phyloP scores from a whole-genome alignment of 2,329 filamentous ascomycete species.

The Alternaria rosae region DNA sequence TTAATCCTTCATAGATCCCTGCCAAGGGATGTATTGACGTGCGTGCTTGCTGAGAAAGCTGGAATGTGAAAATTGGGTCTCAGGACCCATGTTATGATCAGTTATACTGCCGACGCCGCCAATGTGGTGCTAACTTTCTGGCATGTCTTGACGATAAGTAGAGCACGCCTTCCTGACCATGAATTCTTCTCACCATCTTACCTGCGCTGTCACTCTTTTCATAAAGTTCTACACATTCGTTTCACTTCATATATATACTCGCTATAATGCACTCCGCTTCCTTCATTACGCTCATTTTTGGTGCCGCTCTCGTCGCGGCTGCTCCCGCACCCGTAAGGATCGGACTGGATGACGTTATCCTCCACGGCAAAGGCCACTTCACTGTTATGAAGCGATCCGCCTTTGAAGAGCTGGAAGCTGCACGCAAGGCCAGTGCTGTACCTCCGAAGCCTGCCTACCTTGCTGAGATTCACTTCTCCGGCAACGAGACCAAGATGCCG shows the following conservation, averaged over 20 bases:
- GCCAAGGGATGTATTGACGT: not conserved
- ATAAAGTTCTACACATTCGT: not conserved
- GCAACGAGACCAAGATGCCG: conserved; percentile 5
- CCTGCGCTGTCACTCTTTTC: conserved; percentile 1
- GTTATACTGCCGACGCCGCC: not conserved
- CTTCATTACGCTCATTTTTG: conserved; percentile 22
- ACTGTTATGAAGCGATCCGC: conserved; percentile 34
- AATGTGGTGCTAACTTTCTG: not conserved
- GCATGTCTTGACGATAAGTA: not conserved
- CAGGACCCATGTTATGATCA: not conserved
- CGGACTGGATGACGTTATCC: conserved; percentile 34
- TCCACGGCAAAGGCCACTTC: conserved; percentile 34
- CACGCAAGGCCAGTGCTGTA: conserved; percentile 17
- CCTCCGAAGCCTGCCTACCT: conserved; percentile 32
- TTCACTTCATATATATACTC: conserved; percentile 1
- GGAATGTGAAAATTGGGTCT: not conserved
- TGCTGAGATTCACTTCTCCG: conserved; percentile 19
- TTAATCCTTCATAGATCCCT: not conserved
- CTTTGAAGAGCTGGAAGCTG: conserved; percentile 23
- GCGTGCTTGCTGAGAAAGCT: not conserved
- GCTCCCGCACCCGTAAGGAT: conserved; percentile 26
- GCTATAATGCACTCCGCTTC: conserved; percentile 29
- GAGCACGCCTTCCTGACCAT: not conserved
- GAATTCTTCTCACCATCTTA: not conserved
- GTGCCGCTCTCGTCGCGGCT: conserved; percentile 22